Conservation (phyloP, 352 stramenopile species). For the Phytophthora idaei region DNA sequence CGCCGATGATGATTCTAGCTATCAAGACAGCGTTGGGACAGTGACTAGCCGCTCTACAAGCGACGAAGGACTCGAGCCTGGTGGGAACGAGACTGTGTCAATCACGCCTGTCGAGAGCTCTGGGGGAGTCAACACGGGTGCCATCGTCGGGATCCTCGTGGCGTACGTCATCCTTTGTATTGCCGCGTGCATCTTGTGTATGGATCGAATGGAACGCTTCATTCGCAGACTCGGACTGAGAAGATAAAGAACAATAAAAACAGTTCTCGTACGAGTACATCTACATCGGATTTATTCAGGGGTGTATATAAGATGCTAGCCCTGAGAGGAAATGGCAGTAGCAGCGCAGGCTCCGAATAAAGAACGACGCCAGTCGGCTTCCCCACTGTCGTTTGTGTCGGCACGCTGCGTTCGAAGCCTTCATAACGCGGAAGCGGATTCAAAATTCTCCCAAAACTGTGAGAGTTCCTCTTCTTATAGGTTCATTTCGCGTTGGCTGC, state of each 20-base stretch:
- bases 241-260: constrained; percentile 11
- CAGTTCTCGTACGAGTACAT: constrained; percentile 28
- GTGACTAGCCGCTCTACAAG: background rate
- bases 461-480: constrained; percentile 35
- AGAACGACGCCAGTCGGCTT: constrained; percentile 7
- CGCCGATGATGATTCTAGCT: background rate
- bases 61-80: background rate
- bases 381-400: constrained; percentile 18
- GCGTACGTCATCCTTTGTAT: constrained; percentile 23
- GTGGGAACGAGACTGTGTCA: background rate
- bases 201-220: constrained; percentile 24
- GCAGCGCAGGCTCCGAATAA: constrained; percentile 10
- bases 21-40: background rate
- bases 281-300: constrained; percentile 39
- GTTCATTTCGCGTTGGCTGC: constrained; percentile 36
- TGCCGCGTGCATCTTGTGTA: constrained; percentile 24
- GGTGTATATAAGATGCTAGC: constrained; percentile 29
- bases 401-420: constrained; percentile 27
- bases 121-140: constrained; percentile 20
- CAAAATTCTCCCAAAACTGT: constrained; percentile 9
- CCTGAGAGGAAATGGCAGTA: constrained; percentile 11
- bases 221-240: constrained; percentile 10
- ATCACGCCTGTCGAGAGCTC: constrained; percentile 11
- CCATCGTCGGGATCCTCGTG: constrained; percentile 27
- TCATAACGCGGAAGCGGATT: constrained; percentile 38